Evolutionary conservation across 768 basidiomycete genomes (phyloP).

Genomic region (Pisolithus tinctorius): DNA sequence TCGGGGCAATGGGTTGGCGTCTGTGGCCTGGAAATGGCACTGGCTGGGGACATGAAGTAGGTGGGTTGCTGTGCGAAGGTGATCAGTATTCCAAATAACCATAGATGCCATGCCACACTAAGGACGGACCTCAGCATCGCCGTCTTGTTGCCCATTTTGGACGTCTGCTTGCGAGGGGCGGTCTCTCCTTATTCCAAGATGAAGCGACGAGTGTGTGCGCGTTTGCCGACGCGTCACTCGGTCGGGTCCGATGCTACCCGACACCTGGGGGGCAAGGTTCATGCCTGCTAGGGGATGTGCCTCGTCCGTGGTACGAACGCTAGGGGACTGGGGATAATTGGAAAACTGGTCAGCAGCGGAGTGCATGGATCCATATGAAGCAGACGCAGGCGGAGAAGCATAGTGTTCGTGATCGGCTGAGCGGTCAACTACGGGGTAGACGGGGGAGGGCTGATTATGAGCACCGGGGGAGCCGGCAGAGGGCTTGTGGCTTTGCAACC

Average conservation of each 20-base stretch:
- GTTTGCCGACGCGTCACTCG: constrained; percentile 43
- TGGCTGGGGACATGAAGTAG: constrained; percentile 32
- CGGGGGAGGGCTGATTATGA: constrained; percentile 20
- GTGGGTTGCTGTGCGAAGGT: constrained; percentile 15
- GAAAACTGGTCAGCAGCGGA: constrained; percentile 22
- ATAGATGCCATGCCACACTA: not conserved
- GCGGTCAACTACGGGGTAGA: constrained; percentile 35
- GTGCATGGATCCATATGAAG: constrained; percentile 15
- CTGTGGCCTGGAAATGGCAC: constrained; percentile 32
- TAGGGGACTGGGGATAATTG: constrained; percentile 23
- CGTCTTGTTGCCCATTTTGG: constrained; percentile 14
- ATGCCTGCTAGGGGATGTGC: constrained; percentile 18
- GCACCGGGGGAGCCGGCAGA: constrained; percentile 14
- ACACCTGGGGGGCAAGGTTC: constrained; percentile 34
- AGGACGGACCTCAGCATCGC: constrained; percentile 19
- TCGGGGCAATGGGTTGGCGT: constrained; percentile 31
- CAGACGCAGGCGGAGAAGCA: constrained; percentile 15
- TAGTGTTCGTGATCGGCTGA: constrained; percentile 33
- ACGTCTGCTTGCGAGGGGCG: constrained; percentile 11
- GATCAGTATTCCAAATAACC: constrained; percentile 6
- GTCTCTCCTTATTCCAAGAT: constrained; percentile 28
- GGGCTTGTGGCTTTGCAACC: constrained; percentile 17
- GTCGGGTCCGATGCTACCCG: constrained; percentile 47
- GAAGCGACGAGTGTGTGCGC: constrained; percentile 28
- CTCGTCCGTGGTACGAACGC: constrained; percentile 23